These are phyloP conservation scores for Russula griseocarnosa DNA, from an alignment of 768 basidiomycete genomes.

Conservation along the genomic window DNA sequence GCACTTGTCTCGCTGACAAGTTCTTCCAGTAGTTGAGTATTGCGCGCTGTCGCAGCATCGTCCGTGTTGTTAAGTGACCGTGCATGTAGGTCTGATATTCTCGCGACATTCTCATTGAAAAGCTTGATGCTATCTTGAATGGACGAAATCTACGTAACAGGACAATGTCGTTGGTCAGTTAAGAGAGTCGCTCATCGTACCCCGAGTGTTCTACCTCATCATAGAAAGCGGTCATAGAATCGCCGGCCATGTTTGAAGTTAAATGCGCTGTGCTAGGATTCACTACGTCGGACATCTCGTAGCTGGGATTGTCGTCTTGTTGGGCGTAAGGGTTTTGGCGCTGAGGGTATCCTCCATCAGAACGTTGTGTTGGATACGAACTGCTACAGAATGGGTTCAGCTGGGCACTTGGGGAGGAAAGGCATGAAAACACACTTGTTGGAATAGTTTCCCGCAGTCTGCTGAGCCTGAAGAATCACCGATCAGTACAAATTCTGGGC, in stretches of 20 bases:
- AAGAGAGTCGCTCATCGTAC: background rate
- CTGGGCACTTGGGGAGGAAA: slow-evolving; percentile 7
- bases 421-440: slow-evolving; percentile 42
- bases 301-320: slow-evolving; percentile 53
- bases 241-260: slow-evolving; percentile 35
- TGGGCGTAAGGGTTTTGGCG: slow-evolving; percentile 63
- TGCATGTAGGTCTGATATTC: slow-evolving; percentile 48
- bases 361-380: slow-evolving; percentile 24
- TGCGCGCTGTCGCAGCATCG: slow-evolving; percentile 42
- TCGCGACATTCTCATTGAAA: slow-evolving; percentile 45
- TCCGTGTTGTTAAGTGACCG: slow-evolving; percentile 50
- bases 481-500: slow-evolving; percentile 7
- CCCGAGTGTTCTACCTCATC: slow-evolving; percentile 52
- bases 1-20: slow-evolving; percentile 57
- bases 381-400: slow-evolving; percentile 6
- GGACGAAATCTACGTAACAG: slow-evolving; percentile 40
- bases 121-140: slow-evolving; percentile 45
- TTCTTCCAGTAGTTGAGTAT: slow-evolving; percentile 49
- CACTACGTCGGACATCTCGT: slow-evolving; percentile 73
- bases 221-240: slow-evolving; percentile 68
- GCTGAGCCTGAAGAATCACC: slow-evolving; percentile 53
- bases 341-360: slow-evolving; percentile 32
- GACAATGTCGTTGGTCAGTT: background rate
- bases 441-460: slow-evolving; percentile 48
- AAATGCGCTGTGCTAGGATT: slow-evolving; percentile 48